Percentiles rank a stretch among this genome's conserved stretches.
Evolutionary conservation across 768 basidiomycete genomes (phyloP).

Genomic region (Tulasnella sp.): DNA sequence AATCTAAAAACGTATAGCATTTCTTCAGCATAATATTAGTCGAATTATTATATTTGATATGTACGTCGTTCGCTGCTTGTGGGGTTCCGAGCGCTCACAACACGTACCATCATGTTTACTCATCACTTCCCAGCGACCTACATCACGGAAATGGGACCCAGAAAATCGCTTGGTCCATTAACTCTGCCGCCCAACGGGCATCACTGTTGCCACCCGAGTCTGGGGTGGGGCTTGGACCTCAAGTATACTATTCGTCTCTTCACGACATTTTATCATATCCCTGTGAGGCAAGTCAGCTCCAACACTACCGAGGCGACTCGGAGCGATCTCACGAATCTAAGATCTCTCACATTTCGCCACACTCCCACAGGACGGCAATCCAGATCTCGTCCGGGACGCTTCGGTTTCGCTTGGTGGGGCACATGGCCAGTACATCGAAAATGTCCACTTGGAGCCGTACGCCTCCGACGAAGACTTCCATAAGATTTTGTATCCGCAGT

Average conservation of each 20-base stretch:
- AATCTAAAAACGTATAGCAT: slow-evolving; percentile 49
- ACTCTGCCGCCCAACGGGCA: slow-evolving; percentile 76
- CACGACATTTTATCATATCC: slow-evolving; percentile 92
- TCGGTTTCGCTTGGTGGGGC: slow-evolving; percentile 72
- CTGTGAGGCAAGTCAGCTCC: slow-evolving; percentile 60
- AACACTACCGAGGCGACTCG: background rate
- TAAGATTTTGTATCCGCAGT: slow-evolving; percentile 61
- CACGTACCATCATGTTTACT: background rate
- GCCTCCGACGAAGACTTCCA: slow-evolving; percentile 70
- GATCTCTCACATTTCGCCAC: background rate
- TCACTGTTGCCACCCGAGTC: slow-evolving; percentile 51
- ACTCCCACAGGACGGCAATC: slow-evolving; percentile 66
- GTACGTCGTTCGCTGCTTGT: background rate
- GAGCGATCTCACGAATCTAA: slow-evolving; percentile 6
- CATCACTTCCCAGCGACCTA: slow-evolving; percentile 48
- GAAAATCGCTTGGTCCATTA: slow-evolving; percentile 84
- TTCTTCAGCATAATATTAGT: slow-evolving; percentile 71
- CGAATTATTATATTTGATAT: slow-evolving; percentile 87
- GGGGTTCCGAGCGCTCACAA: background rate
- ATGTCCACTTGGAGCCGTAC: slow-evolving; percentile 77
- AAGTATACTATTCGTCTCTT: slow-evolving; percentile 82
- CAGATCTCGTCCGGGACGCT: slow-evolving; percentile 75
- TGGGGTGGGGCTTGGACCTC: slow-evolving; percentile 37
- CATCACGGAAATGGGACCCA: slow-evolving; percentile 97
- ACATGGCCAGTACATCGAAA: slow-evolving; percentile 85